Percentiles rank a stretch among this genome's conserved stretches.
phyloP scores from a whole-genome alignment of 2,329 filamentous ascomycete genomes.

The Exophiala spinifera region DNA sequence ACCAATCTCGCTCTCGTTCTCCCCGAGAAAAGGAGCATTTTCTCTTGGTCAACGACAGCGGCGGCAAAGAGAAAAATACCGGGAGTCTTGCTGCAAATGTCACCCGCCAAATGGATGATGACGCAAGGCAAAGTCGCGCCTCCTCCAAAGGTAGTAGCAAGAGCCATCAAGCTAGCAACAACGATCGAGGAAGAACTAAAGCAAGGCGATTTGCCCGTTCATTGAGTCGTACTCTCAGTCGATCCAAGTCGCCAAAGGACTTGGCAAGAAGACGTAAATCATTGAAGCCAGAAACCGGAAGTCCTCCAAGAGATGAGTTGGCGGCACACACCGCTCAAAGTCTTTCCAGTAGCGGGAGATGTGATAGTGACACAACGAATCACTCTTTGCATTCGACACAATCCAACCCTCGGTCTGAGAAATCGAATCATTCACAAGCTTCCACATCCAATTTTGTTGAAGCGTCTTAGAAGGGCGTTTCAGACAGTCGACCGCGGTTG shows the following conservation, averaged over 20 bases:
- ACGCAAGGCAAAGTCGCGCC: neutral
- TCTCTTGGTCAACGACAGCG: slow-evolving; percentile 8
- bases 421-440: neutral
- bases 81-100: neutral
- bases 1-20: neutral
- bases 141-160: neutral
- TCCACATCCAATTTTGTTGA: neutral
- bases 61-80: slow-evolving; percentile 1
- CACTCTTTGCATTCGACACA: neutral
- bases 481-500: neutral
- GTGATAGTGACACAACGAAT: neutral
- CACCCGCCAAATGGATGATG: neutral
- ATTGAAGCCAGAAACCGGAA: neutral
- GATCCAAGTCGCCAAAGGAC: slow-evolving; percentile 4
- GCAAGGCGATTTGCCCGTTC: neutral
- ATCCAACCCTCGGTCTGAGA: neutral
- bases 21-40: neutral
- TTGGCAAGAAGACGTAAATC: neutral
- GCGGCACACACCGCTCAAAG: slow-evolving; percentile 3
- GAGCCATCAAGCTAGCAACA: slow-evolving; percentile 4
- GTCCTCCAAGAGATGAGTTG: slow-evolving; percentile 3
- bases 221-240: neutral
- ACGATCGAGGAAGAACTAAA: slow-evolving; percentile 4
- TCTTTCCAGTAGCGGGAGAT: neutral
- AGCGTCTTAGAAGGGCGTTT: neutral